Conservation (phyloP, 495 filamentous ascomycete genomes). For the Oidiodendron maius region DNA sequence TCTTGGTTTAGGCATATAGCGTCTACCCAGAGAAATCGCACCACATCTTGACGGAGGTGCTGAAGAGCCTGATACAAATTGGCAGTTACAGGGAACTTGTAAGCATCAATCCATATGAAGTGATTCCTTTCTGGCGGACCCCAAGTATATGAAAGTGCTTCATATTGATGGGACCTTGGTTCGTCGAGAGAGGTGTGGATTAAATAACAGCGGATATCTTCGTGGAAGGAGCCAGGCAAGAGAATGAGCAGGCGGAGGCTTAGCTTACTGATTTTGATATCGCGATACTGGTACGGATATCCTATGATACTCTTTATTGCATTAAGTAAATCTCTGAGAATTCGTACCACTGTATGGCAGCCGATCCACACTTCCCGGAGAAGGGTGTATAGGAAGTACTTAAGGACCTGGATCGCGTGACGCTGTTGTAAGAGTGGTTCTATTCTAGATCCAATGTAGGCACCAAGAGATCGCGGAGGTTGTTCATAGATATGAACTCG, state of each 20-base stretch:
- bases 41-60: conserved; percentile 5
- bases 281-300: background rate
- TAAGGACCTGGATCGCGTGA: background rate
- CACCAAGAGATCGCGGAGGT: background rate
- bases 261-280: background rate
- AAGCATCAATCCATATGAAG: conserved; percentile 1
- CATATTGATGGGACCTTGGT: conserved; percentile 4
- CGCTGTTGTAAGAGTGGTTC: background rate
- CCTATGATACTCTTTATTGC: background rate
- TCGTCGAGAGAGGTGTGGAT: background rate
- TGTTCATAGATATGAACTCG: background rate
- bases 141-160: conserved; percentile 17
- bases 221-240: background rate
- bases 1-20: conserved; percentile 7
- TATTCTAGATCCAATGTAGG: background rate
- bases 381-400: background rate
- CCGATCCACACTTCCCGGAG: background rate
- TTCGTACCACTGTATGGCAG: background rate
- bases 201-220: background rate
- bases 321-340: background rate
- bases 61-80: conserved; percentile 10
- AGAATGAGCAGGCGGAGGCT: background rate
- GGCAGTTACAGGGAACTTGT: conserved; percentile 3
- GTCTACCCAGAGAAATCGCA: conserved; percentile 15
- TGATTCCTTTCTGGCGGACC: conserved; percentile 5